Conservation (phyloP, 2,329 filamentous ascomycete species). For the Epichloe baconii region DNA sequence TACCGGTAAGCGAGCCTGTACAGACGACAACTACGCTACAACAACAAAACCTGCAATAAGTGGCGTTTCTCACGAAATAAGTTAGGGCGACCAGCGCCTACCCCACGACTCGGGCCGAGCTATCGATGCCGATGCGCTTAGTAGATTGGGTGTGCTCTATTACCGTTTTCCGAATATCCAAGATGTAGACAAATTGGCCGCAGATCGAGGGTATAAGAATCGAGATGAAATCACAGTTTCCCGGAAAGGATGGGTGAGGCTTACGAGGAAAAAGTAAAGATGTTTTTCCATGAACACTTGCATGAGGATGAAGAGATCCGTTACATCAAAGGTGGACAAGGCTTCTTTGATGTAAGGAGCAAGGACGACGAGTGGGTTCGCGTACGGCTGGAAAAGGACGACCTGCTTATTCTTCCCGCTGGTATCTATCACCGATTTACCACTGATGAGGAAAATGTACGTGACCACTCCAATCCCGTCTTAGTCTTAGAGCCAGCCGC, state of each 20-base stretch:
- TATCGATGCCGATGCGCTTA: constrained; percentile 53
- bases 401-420: constrained; percentile 84
- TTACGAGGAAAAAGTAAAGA: constrained; percentile 90
- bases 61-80: constrained; percentile 5
- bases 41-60: not conserved
- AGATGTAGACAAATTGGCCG: constrained; percentile 61
- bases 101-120: constrained; percentile 73
- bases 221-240: constrained; percentile 87
- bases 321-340: constrained; percentile 77
- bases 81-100: constrained; percentile 81
- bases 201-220: constrained; percentile 75
- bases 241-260: constrained; percentile 70
- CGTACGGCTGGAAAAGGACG: constrained; percentile 70
- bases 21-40: not conserved
- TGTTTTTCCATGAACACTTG: constrained; percentile 88
- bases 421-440: constrained; percentile 98
- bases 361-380: constrained; percentile 80
- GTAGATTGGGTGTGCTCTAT: constrained; percentile 69
- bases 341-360: constrained; percentile 86
- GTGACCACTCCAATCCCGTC: constrained; percentile 17
- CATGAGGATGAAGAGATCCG: constrained; percentile 98
- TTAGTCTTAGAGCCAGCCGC: not conserved
- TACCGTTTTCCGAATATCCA: constrained; percentile 50
- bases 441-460: constrained; percentile 78
- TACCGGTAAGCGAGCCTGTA: constrained; percentile 28